phyloP scores from a whole-genome alignment of 129 eudicot genomes.

The Mikania micrantha region DNA sequence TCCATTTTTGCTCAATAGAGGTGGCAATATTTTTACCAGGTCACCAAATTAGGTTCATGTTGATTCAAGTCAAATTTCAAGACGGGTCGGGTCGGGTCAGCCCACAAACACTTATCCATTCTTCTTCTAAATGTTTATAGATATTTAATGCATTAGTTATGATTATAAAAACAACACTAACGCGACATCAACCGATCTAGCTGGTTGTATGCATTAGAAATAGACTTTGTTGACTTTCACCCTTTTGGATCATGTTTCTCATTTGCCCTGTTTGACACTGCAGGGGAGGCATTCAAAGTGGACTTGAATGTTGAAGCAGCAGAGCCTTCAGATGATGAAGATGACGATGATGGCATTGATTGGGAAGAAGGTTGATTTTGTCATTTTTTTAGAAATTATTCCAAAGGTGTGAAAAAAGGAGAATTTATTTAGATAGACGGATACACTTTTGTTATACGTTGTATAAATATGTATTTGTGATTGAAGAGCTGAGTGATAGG shows the following conservation, averaged over 20 bases:
- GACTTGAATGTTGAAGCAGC: constrained; percentile 26
- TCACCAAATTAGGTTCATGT: too few relatives aligned
- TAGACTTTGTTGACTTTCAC: background rate
- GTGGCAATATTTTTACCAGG: too few relatives aligned
- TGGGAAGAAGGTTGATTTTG: constrained; percentile 28
- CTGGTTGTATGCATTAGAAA: background rate
- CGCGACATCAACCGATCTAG: background rate
- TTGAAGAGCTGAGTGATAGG: background rate
- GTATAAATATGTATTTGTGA: background rate
- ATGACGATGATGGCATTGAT: constrained; percentile 25
- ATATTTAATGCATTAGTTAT: background rate
- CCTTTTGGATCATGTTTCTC: background rate
- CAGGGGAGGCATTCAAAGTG: constrained; percentile 19
- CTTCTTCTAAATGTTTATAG: background rate
- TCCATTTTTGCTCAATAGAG: too few relatives aligned
- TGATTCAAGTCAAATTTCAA: background rate
- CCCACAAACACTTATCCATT: background rate
- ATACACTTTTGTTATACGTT: background rate
- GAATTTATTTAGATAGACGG: background rate
- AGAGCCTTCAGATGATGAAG: constrained; percentile 27
- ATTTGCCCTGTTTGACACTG: background rate
- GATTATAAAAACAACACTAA: background rate
- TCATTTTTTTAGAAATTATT: background rate
- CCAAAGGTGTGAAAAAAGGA: background rate
- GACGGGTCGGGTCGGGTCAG: background rate